phyloP scores from a whole-genome alignment of 192 early-diverging fungal genomes.

The Podila epicladia region DNA sequence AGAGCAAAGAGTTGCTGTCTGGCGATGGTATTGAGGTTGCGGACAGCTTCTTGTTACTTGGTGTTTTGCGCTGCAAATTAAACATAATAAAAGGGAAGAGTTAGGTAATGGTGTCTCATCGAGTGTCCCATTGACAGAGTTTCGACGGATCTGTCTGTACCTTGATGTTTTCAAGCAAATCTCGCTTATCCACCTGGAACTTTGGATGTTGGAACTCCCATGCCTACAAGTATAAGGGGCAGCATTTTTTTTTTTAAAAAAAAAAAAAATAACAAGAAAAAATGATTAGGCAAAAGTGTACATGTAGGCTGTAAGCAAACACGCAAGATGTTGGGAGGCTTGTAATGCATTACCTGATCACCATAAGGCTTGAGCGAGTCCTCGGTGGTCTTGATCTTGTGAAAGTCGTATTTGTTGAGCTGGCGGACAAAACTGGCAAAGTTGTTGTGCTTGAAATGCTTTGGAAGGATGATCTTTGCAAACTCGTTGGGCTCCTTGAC shows the following conservation, averaged over 20 bases:
- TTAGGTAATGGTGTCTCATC: neutral
- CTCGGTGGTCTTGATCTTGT: constrained; percentile 71
- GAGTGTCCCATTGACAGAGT: neutral
- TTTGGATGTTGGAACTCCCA: constrained; percentile 80
- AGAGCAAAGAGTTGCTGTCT: constrained; percentile 11
- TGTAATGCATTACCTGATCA: constrained; percentile 56
- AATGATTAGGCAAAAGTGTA: neutral
- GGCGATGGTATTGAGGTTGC: constrained; percentile 3
- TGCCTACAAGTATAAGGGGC: constrained; percentile 40
- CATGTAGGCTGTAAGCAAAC: neutral
- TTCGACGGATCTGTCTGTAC: constrained; percentile 14
- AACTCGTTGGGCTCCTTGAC: constrained; percentile 79
- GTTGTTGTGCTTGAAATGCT: constrained; percentile 79
- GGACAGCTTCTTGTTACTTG: constrained; percentile 39
- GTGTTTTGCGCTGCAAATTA: constrained; percentile 50
- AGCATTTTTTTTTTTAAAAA: neutral
- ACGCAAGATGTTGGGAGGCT: neutral
- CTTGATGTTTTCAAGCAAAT: constrained; percentile 65
- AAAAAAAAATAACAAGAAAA: neutral
- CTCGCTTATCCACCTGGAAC: constrained; percentile 66
- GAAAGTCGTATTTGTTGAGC: constrained; percentile 85
- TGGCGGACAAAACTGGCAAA: constrained; percentile 78
- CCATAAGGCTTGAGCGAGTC: constrained; percentile 58
- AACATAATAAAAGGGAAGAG: neutral
- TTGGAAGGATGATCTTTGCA: constrained; percentile 69